phyloP scores from a whole-genome alignment of 2,329 filamentous ascomycete species.

The Exophiala spinifera region DNA sequence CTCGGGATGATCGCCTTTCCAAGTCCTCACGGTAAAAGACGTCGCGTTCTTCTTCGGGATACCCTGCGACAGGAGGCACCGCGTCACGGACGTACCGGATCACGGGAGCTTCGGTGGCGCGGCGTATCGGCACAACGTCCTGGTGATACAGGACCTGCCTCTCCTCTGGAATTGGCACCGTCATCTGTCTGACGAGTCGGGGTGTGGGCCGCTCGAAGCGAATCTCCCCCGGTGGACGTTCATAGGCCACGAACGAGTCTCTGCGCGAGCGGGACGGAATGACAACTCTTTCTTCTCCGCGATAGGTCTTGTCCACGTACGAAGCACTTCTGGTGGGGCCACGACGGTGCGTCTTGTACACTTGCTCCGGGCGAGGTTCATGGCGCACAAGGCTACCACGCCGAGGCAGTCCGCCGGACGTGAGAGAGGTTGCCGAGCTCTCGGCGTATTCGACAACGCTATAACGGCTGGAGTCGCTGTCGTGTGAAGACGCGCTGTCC shows the following conservation, averaged over 20 bases:
- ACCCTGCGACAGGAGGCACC: not conserved
- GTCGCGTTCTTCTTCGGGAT: slow-evolving; percentile 1
- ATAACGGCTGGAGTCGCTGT: slow-evolving; percentile 22
- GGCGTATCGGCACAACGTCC: not conserved
- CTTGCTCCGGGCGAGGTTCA: slow-evolving; percentile 10
- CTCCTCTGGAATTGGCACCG: slow-evolving; percentile 16
- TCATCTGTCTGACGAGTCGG: slow-evolving; percentile 10
- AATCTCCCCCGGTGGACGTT: slow-evolving; percentile 4
- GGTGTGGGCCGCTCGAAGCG: slow-evolving; percentile 17
- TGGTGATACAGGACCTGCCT: slow-evolving; percentile 15
- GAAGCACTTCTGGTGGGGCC: slow-evolving; percentile 15
- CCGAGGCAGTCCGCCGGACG: slow-evolving; percentile 18
- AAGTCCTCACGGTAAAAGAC: not conserved
- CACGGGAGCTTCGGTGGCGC: not conserved
- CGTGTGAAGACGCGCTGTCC: slow-evolving; percentile 16
- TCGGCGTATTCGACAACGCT: slow-evolving; percentile 18
- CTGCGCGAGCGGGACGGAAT: slow-evolving; percentile 8
- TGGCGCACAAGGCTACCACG: slow-evolving; percentile 19
- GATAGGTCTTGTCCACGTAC: slow-evolving; percentile 16
- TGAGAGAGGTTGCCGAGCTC: slow-evolving; percentile 23
- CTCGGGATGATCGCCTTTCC: not conserved
- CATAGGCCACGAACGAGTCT: slow-evolving; percentile 8
- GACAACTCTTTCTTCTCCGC: slow-evolving; percentile 13
- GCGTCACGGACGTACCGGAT: not conserved
- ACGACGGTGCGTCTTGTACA: slow-evolving; percentile 21